These are phyloP conservation scores for Scortechinia acanthostroma DNA, from an alignment of 2,329 filamentous ascomycete genomes.

Conservation along the genomic window DNA sequence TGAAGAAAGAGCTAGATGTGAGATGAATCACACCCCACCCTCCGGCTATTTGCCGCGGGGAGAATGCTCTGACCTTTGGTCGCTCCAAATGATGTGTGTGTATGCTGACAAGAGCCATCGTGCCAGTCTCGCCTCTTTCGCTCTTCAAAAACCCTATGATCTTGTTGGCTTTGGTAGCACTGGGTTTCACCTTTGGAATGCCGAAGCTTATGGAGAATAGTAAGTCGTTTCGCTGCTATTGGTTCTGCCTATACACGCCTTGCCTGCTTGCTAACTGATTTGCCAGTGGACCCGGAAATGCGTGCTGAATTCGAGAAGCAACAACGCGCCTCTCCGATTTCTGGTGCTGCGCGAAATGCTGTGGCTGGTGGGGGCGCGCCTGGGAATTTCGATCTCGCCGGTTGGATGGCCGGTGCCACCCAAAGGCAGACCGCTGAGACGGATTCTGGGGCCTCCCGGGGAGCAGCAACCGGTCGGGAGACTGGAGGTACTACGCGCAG, in stretches of 20 bases:
- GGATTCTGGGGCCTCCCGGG: neutral
- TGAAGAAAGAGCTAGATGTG: slow-evolving; percentile 44
- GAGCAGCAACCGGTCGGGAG: neutral
- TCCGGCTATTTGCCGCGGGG: no score
- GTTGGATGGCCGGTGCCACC: slow-evolving; percentile 53
- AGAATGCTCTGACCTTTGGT: no score
- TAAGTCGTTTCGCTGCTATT: slow-evolving; percentile 23
- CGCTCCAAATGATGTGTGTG: neutral
- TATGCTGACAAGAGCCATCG: neutral
- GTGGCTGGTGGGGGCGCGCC: slow-evolving; percentile 13
- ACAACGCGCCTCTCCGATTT: slow-evolving; percentile 45
- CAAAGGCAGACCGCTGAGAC: slow-evolving; percentile 13
- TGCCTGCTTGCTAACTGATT: neutral
- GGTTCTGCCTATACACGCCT: neutral
- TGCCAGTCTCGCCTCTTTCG: slow-evolving; percentile 40
- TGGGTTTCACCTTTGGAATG: slow-evolving; percentile 57
- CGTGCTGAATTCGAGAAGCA: slow-evolving; percentile 59
- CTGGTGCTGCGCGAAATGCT: slow-evolving; percentile 26
- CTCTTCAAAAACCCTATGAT: slow-evolving; percentile 64
- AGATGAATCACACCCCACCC: slow-evolving; percentile 15
- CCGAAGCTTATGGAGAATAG: slow-evolving; percentile 62
- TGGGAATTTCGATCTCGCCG: slow-evolving; percentile 52
- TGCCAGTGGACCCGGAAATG: slow-evolving; percentile 56
- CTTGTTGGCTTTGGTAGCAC: slow-evolving; percentile 49
- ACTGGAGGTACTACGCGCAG: slow-evolving; percentile 10